phyloP scores from a whole-genome alignment of 2,329 filamentous ascomycete species.

The Pseudocercospora fijiensis region DNA sequence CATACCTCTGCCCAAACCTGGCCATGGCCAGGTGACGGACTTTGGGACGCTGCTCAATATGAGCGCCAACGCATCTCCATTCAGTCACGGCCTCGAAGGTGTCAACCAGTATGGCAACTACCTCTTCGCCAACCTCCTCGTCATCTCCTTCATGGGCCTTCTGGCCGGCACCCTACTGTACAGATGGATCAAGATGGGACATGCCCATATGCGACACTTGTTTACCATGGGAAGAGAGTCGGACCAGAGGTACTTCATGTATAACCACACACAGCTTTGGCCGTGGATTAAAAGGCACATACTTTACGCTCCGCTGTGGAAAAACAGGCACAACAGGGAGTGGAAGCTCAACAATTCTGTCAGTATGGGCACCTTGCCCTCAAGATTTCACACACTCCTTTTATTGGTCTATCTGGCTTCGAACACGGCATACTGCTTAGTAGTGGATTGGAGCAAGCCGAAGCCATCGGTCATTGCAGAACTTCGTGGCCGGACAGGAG shows the following conservation, averaged over 20 bases:
- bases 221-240: constrained; percentile 45
- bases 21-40: constrained; percentile 16
- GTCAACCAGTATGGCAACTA: constrained; percentile 51
- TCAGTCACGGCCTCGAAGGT: constrained; percentile 47
- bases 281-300: constrained; percentile 65
- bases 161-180: constrained; percentile 43
- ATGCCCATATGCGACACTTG: constrained; percentile 48
- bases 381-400: constrained; percentile 72
- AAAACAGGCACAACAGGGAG: constrained; percentile 69
- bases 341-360: constrained; percentile 58
- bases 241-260: constrained; percentile 48
- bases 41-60: constrained; percentile 24
- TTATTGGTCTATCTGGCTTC: constrained; percentile 66
- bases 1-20: constrained; percentile 14
- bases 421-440: constrained; percentile 75
- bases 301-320: constrained; percentile 68
- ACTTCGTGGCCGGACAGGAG: constrained; percentile 80
- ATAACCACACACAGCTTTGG: constrained; percentile 48
- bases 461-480: constrained; percentile 66
- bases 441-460: constrained; percentile 55
- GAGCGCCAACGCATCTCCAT: constrained; percentile 24
- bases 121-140: constrained; percentile 47
- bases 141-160: constrained; percentile 40
- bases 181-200: constrained; percentile 44
- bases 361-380: constrained; percentile 70